Evolutionary conservation across 2,329 filamentous ascomycete species (phyloP).

Genomic region (Macroventuria anomochaeta): DNA sequence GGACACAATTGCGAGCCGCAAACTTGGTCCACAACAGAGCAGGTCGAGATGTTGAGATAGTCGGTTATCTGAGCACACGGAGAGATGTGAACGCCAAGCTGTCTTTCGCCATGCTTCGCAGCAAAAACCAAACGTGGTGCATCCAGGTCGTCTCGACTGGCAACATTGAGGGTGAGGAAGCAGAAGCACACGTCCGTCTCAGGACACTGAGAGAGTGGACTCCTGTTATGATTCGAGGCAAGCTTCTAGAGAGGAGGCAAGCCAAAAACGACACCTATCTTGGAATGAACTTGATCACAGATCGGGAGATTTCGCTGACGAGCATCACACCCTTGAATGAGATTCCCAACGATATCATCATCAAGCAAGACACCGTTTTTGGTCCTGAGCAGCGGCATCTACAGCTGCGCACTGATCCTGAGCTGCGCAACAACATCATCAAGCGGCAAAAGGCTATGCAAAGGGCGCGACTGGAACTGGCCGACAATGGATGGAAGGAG

Average conservation of each 20-base stretch:
- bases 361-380: conserved; percentile 76
- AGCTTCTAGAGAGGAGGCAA: conserved; percentile 52
- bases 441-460: conserved; percentile 70
- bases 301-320: conserved; percentile 67
- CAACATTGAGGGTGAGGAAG: conserved; percentile 32
- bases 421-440: conserved; percentile 70
- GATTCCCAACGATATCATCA: conserved; percentile 77
- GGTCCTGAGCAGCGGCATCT: conserved; percentile 78
- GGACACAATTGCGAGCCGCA: conserved; percentile 17
- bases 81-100: conserved; percentile 72
- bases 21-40: conserved; percentile 8
- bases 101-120: conserved; percentile 69
- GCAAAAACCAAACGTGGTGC: conserved; percentile 52
- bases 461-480: conserved; percentile 62
- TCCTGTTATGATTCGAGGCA: conserved; percentile 62
- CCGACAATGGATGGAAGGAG: conserved; percentile 68
- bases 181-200: conserved; percentile 47
- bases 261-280: conserved; percentile 42
- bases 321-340: conserved; percentile 72
- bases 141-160: conserved; percentile 60
- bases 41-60: conserved; percentile 18
- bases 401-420: conserved; percentile 77
- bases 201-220: conserved; percentile 57
- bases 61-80: conserved; percentile 74
- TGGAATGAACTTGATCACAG: conserved; percentile 42